Conservation (phyloP, 2,329 filamentous ascomycete genomes). For the Alternaria ventricosa region DNA sequence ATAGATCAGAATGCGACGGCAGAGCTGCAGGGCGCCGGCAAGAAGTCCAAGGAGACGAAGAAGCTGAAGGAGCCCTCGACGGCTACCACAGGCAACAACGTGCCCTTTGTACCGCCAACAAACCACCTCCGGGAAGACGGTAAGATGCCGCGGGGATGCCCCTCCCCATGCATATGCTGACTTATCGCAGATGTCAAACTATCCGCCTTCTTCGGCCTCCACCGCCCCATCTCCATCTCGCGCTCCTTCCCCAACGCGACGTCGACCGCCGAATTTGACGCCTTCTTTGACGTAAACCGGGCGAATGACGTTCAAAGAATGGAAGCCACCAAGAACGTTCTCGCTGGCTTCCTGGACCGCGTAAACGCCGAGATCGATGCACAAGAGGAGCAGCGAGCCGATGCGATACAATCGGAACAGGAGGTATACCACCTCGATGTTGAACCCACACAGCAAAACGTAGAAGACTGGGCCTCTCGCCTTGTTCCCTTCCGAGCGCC, state of each 20-base stretch:
- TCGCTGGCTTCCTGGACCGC: conserved; percentile 50
- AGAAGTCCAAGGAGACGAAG: conserved; percentile 32
- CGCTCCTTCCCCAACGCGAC: conserved; percentile 67
- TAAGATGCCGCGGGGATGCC: conserved; percentile 37
- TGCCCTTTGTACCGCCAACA: conserved; percentile 76
- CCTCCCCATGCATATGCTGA: conserved; percentile 16
- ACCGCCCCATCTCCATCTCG: conserved; percentile 86
- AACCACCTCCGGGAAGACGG: conserved; percentile 73
- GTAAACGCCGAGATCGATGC: conserved; percentile 45
- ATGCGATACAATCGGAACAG: conserved; percentile 47
- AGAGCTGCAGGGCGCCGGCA: conserved; percentile 34
- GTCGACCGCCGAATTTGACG: conserved; percentile 76
- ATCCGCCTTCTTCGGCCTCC: conserved; percentile 93
- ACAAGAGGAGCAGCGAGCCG: conserved; percentile 46
- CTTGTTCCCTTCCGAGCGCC: conserved; percentile 83
- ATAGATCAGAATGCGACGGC: conserved; percentile 32
- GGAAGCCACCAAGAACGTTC: conserved; percentile 53
- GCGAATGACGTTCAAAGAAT: conserved; percentile 58
- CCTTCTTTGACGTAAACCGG: conserved; percentile 73
- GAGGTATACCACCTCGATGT: conserved; percentile 43
- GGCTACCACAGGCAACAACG: conserved; percentile 49
- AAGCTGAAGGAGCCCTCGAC: conserved; percentile 49
- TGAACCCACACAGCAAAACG: conserved; percentile 35
- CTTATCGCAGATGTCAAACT: conserved; percentile 76
- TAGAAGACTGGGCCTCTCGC: conserved; percentile 55